Base-by-base conservation (phyloP, 805 yeast species). In the Saccharomycopsis sp. region DNA sequence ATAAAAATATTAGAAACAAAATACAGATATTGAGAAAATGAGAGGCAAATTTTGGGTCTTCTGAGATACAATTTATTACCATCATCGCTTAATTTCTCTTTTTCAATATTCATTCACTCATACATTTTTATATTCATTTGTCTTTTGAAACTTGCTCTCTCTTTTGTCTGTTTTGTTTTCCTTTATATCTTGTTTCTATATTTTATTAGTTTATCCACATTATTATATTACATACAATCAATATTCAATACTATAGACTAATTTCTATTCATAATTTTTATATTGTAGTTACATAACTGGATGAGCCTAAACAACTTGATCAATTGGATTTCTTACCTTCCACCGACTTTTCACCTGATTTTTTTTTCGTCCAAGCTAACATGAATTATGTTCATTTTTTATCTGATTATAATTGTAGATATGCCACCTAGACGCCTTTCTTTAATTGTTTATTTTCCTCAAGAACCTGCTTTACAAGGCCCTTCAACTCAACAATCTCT, bases 401-500 rank as follows among this genome's bases (percentile, higher is more conserved):
- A n/a, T n/a, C n/a, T n/a, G n/a, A n/a, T n/a, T n/a, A n/a, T n/a
- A n/a, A n/a, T n/a, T n/a, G n/a, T n/a, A n/a, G n/a, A n/a, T n/a
- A n/a, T n/a, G n/a, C n/a, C n/a, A n/a, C n/a, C n/a, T 29, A 29
- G 12, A 29, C 37, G 12, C 37, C 37, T 12, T 29, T 29, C 37
- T 29, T 29, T 12, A 29, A 29, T 29, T 29, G 34, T 23, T 53
- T 34, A 34, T 58, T 58, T 58, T 58, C 55, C 55, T 56, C 40
- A 52, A 63, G 34, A 52, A 61, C 54, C 16, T 65, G 67, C 52
- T 64, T 63, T 7, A 67, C 63, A 21, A 62, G 46, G 7, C 53
- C 56, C 8, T 63, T 66, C 40, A 66, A 55, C 37, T 61, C 64
- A 21, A 81, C 84, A 44, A 84, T 68, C 65, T 81, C 81, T 24